phyloP scores from a whole-genome alignment of 192 early-diverging fungal genomes.

The Backusella tarrabulga region DNA sequence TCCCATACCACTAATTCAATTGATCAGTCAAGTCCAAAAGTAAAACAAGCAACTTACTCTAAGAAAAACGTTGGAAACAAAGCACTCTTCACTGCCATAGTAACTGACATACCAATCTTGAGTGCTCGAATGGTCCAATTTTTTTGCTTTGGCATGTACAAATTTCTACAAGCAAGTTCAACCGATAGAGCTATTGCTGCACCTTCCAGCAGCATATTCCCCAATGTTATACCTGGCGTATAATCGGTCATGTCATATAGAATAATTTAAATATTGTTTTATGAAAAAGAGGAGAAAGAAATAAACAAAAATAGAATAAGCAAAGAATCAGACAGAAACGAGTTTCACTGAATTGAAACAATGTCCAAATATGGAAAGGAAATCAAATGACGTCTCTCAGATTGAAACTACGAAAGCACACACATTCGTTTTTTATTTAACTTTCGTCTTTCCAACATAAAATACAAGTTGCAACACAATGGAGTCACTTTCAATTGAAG shows the following conservation, averaged over 20 bases:
- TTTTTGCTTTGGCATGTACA: neutral
- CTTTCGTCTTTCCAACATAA: neutral
- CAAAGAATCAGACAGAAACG: neutral
- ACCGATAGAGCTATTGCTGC: neutral
- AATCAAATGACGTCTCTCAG: neutral
- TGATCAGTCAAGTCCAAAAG: neutral
- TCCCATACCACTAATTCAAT: neutral
- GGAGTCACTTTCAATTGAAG: conserved; percentile 39
- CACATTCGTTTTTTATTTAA: neutral
- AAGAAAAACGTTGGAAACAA: neutral
- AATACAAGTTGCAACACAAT: conserved; percentile 8
- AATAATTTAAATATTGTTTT: neutral
- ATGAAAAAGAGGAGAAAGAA: neutral
- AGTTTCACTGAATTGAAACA: neutral
- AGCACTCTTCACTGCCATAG: neutral
- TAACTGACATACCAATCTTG: neutral
- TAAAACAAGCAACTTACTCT: neutral
- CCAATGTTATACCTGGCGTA: neutral
- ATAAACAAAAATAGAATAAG: neutral
- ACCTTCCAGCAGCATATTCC: neutral
- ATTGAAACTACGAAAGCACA: neutral
- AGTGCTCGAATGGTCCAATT: neutral
- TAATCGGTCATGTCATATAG: neutral
- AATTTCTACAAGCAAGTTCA: neutral
- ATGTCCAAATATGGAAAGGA: neutral